Percentiles rank a stretch among this genome's conserved stretches.
Conservation (phyloP, 2,329 filamentous ascomycete species). For the Paecilomyces fulvus region DNA sequence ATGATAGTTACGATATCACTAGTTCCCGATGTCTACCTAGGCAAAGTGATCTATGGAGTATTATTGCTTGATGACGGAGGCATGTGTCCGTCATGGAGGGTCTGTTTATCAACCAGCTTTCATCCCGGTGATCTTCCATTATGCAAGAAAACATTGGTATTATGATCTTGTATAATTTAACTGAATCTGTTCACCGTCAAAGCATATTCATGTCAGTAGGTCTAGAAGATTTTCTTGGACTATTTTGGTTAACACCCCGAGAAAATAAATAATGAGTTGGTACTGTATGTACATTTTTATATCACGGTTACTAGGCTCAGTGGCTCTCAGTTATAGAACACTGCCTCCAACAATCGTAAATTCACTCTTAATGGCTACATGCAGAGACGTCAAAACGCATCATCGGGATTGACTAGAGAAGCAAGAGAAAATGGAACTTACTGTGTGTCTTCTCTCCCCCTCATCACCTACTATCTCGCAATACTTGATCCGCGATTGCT, state of each 20-base stretch:
- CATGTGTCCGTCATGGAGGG: neutral
- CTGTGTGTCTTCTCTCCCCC: neutral
- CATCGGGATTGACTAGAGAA: too few species aligned
- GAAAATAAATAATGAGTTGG: too few species aligned
- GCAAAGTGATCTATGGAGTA: neutral
- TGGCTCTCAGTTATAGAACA: too few species aligned
- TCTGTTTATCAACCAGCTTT: neutral
- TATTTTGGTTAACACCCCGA: neutral
- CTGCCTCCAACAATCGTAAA: too few species aligned
- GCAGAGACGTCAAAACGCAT: too few species aligned
- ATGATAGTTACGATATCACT: neutral
- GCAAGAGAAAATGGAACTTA: neutral
- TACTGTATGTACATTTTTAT: too few species aligned
- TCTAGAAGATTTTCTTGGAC: neutral
- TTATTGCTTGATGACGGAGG: neutral
- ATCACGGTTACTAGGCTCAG: too few species aligned
- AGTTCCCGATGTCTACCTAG: too few species aligned
- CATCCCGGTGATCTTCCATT: neutral
- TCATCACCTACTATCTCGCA: neutral
- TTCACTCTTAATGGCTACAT: too few species aligned
- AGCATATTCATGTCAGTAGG: neutral
- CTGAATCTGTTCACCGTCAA: neutral
- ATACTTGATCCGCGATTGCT: constrained; percentile 10
- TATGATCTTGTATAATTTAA: neutral
- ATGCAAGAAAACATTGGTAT: neutral